Percentiles rank a stretch among this genome's conserved stretches.
phyloP scores from a whole-genome alignment of 371 early-diverging fungal genomes.

The Mucor irregularis region DNA sequence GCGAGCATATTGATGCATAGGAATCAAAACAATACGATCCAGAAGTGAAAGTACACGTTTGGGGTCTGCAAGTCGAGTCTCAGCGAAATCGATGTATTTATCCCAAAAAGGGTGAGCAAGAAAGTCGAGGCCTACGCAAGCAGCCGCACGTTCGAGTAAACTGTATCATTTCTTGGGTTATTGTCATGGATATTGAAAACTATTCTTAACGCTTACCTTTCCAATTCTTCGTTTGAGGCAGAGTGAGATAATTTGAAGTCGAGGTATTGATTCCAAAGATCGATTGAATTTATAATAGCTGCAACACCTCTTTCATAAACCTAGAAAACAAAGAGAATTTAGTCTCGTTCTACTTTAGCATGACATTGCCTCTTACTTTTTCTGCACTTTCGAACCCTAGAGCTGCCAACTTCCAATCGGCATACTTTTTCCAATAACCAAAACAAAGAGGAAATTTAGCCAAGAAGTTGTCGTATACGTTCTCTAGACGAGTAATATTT shows the following conservation, averaged over 20 bases:
- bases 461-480: constrained; percentile 64
- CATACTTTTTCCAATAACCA: constrained; percentile 80
- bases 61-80: constrained; percentile 40
- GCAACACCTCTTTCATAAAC: constrained; percentile 65
- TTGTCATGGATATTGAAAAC: no score
- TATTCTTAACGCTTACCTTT: constrained; percentile 62
- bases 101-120: constrained; percentile 73
- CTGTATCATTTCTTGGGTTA: constrained; percentile 15
- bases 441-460: constrained; percentile 71
- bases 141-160: constrained; percentile 63
- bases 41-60: constrained; percentile 49
- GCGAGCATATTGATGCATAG: constrained; percentile 71
- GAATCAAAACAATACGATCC: constrained; percentile 63
- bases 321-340: constrained; percentile 26
- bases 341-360: background rate
- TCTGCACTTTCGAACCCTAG: constrained; percentile 58
- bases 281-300: constrained; percentile 65
- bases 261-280: constrained; percentile 72
- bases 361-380: constrained; percentile 37
- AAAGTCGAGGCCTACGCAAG: constrained; percentile 64
- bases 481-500: constrained; percentile 40
- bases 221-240: constrained; percentile 49
- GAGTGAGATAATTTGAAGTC: constrained; percentile 54
- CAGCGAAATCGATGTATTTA: constrained; percentile 68
- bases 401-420: constrained; percentile 55